Evolutionary conservation across 441 rosid species (phyloP).

Genomic region (Corymbia calophylla): DNA sequence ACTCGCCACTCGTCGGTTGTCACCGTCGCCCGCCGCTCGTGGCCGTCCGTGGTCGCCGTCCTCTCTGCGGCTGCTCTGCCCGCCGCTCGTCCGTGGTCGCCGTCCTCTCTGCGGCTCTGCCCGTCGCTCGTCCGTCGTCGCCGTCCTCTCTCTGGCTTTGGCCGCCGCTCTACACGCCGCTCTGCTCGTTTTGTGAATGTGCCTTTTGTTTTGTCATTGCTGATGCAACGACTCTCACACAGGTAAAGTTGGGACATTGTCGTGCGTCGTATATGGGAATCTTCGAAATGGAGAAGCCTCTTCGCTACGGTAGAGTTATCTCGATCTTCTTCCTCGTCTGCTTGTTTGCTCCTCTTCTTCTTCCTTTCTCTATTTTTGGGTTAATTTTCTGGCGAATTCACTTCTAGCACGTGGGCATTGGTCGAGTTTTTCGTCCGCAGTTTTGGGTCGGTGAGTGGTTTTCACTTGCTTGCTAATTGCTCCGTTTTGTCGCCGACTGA

Average conservation of each 20-base stretch:
- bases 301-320: neutral
- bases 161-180: too few species aligned
- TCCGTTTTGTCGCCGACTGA: neutral
- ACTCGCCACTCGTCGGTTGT: too few species aligned
- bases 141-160: too few species aligned
- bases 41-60: too few species aligned
- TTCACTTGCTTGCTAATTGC: neutral
- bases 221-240: conserved; percentile 93
- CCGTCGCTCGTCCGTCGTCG: too few species aligned
- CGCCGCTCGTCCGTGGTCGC: too few species aligned
- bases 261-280: neutral
- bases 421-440: neutral
- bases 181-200: conserved; percentile 93
- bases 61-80: too few species aligned
- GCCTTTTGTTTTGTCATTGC: conserved; percentile 96
- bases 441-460: neutral
- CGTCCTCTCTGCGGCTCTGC: too few species aligned
- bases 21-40: too few species aligned
- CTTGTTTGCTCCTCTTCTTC: neutral
- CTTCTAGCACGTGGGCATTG: neutral
- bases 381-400: neutral
- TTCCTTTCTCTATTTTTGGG: neutral
- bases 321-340: neutral
- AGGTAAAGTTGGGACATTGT: conserved; percentile 35
- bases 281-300: neutral